These are phyloP conservation scores for Thielaviopsis musarum DNA, from an alignment of 2,329 filamentous ascomycete genomes.

Conservation along the genomic window DNA sequence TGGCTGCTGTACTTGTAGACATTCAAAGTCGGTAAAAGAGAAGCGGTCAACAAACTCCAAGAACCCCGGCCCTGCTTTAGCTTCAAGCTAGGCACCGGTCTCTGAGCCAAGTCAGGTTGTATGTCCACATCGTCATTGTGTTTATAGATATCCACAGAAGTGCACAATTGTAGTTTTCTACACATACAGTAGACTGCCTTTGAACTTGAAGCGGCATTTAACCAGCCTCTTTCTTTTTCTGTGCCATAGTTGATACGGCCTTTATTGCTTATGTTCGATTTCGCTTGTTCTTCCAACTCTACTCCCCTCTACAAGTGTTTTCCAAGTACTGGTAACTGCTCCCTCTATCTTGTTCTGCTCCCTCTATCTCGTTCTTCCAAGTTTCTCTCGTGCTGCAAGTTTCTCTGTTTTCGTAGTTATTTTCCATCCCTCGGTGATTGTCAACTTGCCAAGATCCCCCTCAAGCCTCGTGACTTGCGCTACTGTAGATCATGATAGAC, in stretches of 20 bases:
- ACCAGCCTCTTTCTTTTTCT: not conserved
- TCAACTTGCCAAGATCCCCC: not conserved
- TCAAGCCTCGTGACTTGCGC: not conserved
- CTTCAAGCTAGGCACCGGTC: no score
- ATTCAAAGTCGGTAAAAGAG: no score
- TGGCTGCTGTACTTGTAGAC: no score
- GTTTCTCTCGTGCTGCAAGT: no score
- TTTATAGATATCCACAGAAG: not conserved
- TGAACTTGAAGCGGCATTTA: not conserved
- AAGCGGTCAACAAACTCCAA: no score
- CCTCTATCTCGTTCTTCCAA: not conserved
- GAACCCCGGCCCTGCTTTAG: no score
- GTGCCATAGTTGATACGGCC: not conserved
- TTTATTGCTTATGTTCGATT: not conserved
- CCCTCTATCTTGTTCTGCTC: not conserved
- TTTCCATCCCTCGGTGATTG: not conserved
- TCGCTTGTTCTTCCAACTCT: not conserved
- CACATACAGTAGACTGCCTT: not conserved
- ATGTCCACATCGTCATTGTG: no score
- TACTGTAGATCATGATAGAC: not conserved
- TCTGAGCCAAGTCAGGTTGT: no score
- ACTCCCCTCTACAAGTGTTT: no score
- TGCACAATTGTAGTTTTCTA: not conserved
- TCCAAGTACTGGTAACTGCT: no score
- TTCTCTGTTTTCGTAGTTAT: not conserved